Percentiles rank a stretch among this genome's conserved stretches.
Conservation (phyloP, 1,284 basidiomycete genomes). For the Cerrena zonata region DNA sequence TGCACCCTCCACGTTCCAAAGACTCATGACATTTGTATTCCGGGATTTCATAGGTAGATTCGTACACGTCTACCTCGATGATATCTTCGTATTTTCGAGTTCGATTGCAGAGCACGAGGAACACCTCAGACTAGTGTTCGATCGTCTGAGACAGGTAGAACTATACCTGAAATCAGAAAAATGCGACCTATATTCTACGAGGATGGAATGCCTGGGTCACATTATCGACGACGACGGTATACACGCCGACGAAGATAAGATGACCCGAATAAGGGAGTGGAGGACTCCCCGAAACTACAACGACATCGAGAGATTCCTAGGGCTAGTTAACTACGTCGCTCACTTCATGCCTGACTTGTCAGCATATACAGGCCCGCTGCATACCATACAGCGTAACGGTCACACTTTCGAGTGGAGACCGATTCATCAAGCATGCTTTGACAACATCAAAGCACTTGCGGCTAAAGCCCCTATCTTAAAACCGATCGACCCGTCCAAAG, state of each 20-base stretch:
- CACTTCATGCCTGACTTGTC: slow-evolving; percentile 34
- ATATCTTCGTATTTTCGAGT: no score
- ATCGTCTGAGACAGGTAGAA: slow-evolving; percentile 11
- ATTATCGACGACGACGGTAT: slow-evolving; percentile 15
- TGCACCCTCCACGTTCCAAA: slow-evolving; percentile 29
- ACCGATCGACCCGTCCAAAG: slow-evolving; percentile 1
- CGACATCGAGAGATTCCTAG: slow-evolving; percentile 37
- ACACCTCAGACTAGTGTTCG: slow-evolving; percentile 24
- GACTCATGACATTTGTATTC: slow-evolving; percentile 29
- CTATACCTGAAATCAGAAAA: no score
- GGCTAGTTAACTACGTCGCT: slow-evolving; percentile 35
- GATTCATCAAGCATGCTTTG: no score
- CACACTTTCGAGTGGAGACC: no score
- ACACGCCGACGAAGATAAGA: no score
- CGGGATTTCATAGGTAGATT: no score
- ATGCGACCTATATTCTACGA: no score
- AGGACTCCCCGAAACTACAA: slow-evolving; percentile 23
- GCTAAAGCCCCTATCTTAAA: neutral
- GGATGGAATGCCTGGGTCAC: no score
- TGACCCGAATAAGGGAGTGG: slow-evolving; percentile 12
- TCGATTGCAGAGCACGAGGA: slow-evolving; percentile 25
- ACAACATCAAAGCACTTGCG: slow-evolving; percentile 1
- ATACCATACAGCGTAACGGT: slow-evolving; percentile 17
- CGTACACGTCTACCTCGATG: slow-evolving; percentile 30
- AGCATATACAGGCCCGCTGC: slow-evolving; percentile 24